These are phyloP conservation scores for Lentinula guzmanii DNA, from an alignment of 768 basidiomycete species.

Conservation along the genomic window DNA sequence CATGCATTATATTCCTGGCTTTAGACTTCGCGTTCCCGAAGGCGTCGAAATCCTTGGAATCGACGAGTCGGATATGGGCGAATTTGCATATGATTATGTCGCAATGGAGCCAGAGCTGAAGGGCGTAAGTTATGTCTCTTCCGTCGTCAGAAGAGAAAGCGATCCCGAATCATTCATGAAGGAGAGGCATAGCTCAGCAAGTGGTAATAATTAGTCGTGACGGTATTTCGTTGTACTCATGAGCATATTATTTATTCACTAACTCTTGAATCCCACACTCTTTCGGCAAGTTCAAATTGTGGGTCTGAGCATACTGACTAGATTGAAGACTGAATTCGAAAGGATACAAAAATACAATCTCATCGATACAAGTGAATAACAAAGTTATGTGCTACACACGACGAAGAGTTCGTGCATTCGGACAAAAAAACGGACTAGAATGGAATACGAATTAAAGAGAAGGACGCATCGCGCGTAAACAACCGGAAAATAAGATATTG, in stretches of 20 bases:
- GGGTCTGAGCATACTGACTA: too few relatives aligned
- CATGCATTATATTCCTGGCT: conserved; percentile 83
- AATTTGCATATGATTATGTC: conserved; percentile 86
- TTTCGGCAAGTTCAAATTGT: not conserved
- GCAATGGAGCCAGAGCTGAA: conserved; percentile 52
- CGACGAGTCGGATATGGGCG: conserved; percentile 87
- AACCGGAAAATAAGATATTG: not conserved
- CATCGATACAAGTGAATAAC: not conserved
- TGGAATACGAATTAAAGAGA: too few relatives aligned
- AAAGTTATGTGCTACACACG: too few relatives aligned
- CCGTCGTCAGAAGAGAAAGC: not conserved
- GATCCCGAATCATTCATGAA: not conserved
- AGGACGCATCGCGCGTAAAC: too few relatives aligned
- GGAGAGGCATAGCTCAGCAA: conserved; percentile 1
- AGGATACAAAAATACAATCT: not conserved
- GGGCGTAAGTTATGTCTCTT: not conserved
- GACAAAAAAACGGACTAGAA: not conserved
- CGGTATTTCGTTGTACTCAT: not conserved
- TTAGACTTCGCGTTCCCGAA: conserved; percentile 61
- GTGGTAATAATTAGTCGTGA: not conserved
- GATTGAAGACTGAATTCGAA: not conserved
- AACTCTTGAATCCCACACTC: not conserved
- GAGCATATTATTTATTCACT: not conserved
- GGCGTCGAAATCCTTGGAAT: conserved; percentile 72
- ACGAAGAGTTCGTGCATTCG: not conserved